These are phyloP conservation scores for Apiotrichum porosum DNA, from an alignment of 1,284 basidiomycete genomes.

Conservation along the genomic window DNA sequence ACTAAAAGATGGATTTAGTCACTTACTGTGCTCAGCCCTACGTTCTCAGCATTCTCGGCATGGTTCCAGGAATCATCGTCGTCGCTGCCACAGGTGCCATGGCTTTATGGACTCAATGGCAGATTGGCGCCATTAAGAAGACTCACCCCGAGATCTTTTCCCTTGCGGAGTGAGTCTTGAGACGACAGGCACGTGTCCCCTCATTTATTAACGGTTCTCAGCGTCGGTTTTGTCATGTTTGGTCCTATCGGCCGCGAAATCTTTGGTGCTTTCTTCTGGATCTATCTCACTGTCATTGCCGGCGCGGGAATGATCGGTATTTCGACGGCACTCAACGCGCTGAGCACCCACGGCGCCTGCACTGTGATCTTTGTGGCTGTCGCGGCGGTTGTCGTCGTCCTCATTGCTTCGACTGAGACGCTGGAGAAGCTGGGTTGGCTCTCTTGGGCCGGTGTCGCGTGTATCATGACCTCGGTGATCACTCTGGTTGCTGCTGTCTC, in stretches of 20 bases:
- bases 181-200: no score
- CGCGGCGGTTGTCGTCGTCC: slow-evolving; percentile 19
- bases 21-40: slow-evolving; percentile 26
- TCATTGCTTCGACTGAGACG: slow-evolving; percentile 27
- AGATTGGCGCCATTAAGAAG: slow-evolving; percentile 18
- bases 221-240: slow-evolving; percentile 24
- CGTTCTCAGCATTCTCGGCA: slow-evolving; percentile 23
- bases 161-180: slow-evolving; percentile 25
- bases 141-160: slow-evolving; percentile 17
- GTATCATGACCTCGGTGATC: slow-evolving; percentile 26
- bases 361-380: slow-evolving; percentile 28
- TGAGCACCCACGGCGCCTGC: slow-evolving; percentile 28
- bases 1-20: neutral
- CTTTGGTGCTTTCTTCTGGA: slow-evolving; percentile 30
- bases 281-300: slow-evolving; percentile 11
- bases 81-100: slow-evolving; percentile 17
- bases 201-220: no score
- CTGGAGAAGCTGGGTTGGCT: slow-evolving; percentile 33
- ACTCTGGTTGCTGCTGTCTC: slow-evolving; percentile 39
- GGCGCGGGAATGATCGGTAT: slow-evolving; percentile 26
- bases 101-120: slow-evolving; percentile 20
- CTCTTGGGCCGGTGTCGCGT: slow-evolving; percentile 35
- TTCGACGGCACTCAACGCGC: slow-evolving; percentile 38
- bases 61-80: slow-evolving; percentile 27
- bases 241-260: slow-evolving; percentile 37